A percentile compares a stretch with the other conserved stretches of the same genome.
Evolutionary conservation across 2,329 filamentous ascomycete genomes (phyloP).

Genomic region (Aspergillus awamori): DNA sequence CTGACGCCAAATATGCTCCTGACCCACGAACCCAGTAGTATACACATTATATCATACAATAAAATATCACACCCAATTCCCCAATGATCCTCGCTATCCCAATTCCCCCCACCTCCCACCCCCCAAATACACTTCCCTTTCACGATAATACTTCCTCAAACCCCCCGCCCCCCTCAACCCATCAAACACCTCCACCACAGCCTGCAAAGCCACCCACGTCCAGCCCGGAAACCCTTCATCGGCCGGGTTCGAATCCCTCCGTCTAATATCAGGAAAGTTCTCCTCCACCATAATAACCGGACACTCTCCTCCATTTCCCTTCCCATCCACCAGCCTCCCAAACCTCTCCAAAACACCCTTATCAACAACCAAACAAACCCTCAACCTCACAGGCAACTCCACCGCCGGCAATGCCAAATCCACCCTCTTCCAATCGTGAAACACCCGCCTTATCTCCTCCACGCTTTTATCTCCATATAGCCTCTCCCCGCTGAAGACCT

Average conservation of each 20-base stretch:
- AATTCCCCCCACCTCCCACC: conserved; percentile 25
- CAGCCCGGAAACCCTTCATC: conserved; percentile 27
- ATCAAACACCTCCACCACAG: conserved; percentile 33
- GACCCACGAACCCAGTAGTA: neutral
- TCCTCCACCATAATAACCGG: conserved; percentile 35
- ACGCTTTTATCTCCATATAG: conserved; percentile 22
- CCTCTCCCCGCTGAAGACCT: conserved; percentile 26
- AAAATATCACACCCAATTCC: no score
- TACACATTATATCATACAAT: neutral
- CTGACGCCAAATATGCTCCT: no score
- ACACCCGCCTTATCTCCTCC: conserved; percentile 25
- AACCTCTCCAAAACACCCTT: conserved; percentile 27
- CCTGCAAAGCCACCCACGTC: conserved; percentile 28
- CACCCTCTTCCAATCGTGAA: conserved; percentile 34
- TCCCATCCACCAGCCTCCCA: conserved; percentile 17
- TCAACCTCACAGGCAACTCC: conserved; percentile 31
- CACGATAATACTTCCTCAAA: conserved; percentile 29
- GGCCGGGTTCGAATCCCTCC: conserved; percentile 19
- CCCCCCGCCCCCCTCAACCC: conserved; percentile 27
- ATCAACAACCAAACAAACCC: conserved; percentile 33
- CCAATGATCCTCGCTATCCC: no score
- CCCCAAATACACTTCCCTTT: conserved; percentile 28
- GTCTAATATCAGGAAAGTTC: conserved; percentile 30
- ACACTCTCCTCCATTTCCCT: conserved; percentile 18
- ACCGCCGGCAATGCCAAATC: conserved; percentile 26